phyloP scores from a whole-genome alignment of 2,329 filamentous ascomycete genomes.

The Fusarium burgessii region DNA sequence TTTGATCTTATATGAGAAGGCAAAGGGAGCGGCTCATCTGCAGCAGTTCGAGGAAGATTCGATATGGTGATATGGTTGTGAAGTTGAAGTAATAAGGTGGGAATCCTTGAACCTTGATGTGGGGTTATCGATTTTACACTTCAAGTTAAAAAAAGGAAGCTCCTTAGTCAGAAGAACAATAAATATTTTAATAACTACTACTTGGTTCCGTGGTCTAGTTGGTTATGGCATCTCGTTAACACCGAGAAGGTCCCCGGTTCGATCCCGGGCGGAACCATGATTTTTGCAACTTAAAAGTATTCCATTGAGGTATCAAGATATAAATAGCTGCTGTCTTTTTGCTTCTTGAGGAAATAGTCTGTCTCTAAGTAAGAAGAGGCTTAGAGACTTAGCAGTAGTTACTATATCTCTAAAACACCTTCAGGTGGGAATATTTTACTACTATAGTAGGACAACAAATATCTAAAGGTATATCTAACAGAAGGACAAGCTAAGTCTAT shows the following conservation, averaged over 20 bases:
- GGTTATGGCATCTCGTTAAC: neutral
- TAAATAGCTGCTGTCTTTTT: neutral
- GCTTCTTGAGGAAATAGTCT: neutral
- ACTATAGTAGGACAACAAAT: too few species aligned
- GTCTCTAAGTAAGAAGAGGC: neutral
- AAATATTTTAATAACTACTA: neutral
- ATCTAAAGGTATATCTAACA: too few species aligned
- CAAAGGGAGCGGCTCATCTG: neutral
- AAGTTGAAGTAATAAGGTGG: neutral
- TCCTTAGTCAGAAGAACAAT: too few species aligned
- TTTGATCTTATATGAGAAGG: neutral
- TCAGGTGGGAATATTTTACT: too few species aligned
- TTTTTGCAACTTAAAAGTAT: neutral
- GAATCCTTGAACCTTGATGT: neutral
- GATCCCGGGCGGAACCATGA: neutral
- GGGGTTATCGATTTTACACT: rapidly evolving
- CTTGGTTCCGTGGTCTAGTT: neutral
- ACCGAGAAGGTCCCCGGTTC: neutral
- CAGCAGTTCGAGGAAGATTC: neutral
- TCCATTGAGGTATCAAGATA: too few species aligned
- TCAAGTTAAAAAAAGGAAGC: rapidly evolving
- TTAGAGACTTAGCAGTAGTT: neutral
- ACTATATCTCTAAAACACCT: too few species aligned
- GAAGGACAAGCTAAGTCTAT: too few species aligned
- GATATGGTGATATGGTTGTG: neutral